These are phyloP conservation scores for Colletotrichum somersetense DNA, from an alignment of 2,329 filamentous ascomycete genomes.

Conservation along the genomic window DNA sequence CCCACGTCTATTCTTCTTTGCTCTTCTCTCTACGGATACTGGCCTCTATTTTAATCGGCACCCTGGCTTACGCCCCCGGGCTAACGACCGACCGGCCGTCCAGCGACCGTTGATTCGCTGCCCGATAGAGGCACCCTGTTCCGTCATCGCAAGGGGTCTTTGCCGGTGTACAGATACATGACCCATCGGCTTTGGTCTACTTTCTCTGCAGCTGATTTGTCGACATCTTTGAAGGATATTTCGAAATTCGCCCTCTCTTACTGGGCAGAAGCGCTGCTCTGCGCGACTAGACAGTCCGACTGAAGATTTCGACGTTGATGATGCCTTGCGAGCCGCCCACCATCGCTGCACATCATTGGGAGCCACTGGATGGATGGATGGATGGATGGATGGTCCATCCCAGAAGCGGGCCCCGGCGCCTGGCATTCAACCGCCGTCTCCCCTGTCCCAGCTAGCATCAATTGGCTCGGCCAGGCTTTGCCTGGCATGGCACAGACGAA, in stretches of 20 bases:
- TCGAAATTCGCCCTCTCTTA: constrained; percentile 22
- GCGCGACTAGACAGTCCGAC: constrained; percentile 23
- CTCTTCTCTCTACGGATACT: constrained; percentile 1
- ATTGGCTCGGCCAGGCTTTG: constrained; percentile 30
- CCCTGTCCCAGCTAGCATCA: constrained; percentile 35
- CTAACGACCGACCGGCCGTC: constrained; percentile 20
- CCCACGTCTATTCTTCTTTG: not conserved
- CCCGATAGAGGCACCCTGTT: constrained; percentile 9
- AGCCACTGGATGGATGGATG: constrained; percentile 15
- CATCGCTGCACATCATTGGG: constrained; percentile 41
- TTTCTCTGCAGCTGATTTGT: constrained; percentile 31
- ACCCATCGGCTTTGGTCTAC: constrained; percentile 14
- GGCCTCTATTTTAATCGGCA: constrained; percentile 34
- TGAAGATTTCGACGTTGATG: constrained; percentile 33
- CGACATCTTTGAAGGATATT: not conserved
- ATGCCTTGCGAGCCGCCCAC: constrained; percentile 41
- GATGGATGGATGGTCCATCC: constrained; percentile 22
- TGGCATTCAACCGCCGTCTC: constrained; percentile 11
- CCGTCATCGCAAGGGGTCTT: constrained; percentile 31
- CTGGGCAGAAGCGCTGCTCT: constrained; percentile 26
- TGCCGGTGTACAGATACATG: constrained; percentile 21
- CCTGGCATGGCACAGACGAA: constrained; percentile 34
- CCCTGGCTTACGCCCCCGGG: constrained; percentile 22
- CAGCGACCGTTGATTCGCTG: constrained; percentile 30
- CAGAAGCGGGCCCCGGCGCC: constrained; percentile 37